Conservation (phyloP, 2,329 filamentous ascomycete genomes). For the Cordyceps sp. region DNA sequence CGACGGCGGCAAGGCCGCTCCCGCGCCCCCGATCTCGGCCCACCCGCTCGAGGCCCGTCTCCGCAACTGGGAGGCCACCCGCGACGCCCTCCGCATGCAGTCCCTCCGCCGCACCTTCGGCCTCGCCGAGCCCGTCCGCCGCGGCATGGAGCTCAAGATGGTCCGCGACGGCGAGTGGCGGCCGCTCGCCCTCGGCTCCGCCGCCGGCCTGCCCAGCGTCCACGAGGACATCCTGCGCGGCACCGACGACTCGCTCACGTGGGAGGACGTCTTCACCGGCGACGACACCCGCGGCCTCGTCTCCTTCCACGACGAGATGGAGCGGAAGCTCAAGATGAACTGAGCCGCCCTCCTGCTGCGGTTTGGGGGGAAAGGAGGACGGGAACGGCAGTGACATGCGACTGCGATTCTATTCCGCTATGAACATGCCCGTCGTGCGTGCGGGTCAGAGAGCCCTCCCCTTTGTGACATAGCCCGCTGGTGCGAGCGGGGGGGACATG, state of each 20-base stretch:
- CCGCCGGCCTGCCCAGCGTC: slow-evolving; percentile 42
- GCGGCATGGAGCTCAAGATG: slow-evolving; percentile 92
- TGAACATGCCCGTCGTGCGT: no score
- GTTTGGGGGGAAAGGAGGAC: slow-evolving; percentile 2
- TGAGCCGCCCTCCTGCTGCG: background rate
- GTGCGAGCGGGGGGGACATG: background rate
- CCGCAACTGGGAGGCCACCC: slow-evolving; percentile 75
- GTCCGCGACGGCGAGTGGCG: slow-evolving; percentile 65
- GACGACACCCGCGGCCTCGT: slow-evolving; percentile 55
- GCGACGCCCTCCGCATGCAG: slow-evolving; percentile 79
- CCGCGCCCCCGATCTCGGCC: slow-evolving; percentile 35
- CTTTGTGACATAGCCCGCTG: background rate
- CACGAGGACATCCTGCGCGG: slow-evolving; percentile 84
- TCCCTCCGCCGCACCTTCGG: slow-evolving; percentile 75
- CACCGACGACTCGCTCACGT: slow-evolving; percentile 59
- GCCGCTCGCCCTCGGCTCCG: slow-evolving; percentile 50
- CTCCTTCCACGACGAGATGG: slow-evolving; percentile 83
- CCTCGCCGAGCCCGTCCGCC: slow-evolving; percentile 78
- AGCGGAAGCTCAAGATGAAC: slow-evolving; percentile 69
- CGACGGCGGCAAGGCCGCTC: slow-evolving; percentile 1
- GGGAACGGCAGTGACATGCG: background rate
- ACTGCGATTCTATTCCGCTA: background rate
- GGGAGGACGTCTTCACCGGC: slow-evolving; percentile 87
- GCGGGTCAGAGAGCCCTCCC: no score
- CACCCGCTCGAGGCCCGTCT: slow-evolving; percentile 91